These are phyloP conservation scores for Phlyctochytrium bullatum DNA, from an alignment of 192 early-diverging fungal genomes.

Conservation along the genomic window DNA sequence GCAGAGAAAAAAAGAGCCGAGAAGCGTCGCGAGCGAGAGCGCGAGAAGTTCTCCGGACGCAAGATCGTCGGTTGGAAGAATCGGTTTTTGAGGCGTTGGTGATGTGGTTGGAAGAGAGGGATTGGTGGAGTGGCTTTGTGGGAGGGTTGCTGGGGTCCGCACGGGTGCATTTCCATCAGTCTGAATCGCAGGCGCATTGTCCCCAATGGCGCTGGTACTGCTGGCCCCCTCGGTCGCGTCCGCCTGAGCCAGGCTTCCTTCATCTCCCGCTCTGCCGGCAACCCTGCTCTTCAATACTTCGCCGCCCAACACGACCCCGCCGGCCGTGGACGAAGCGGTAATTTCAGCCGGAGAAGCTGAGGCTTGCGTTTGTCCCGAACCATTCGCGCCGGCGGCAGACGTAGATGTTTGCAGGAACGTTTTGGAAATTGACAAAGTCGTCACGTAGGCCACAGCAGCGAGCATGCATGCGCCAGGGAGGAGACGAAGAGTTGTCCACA, in stretches of 20 bases:
- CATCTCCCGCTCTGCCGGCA: not conserved
- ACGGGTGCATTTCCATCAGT: not conserved
- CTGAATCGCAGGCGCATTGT: not conserved
- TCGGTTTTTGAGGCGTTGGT: no score
- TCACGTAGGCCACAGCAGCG: conserved; percentile 17
- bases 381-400: not conserved
- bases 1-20: conserved; percentile 7
- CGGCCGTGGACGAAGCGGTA: no score
- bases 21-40: conserved; percentile 4
- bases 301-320: no score
- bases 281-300: no score
- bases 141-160: not conserved
- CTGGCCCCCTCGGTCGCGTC: not conserved
- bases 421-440: conserved; percentile 23
- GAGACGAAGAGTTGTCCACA: not conserved
- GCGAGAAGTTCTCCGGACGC: conserved; percentile 10
- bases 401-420: conserved; percentile 10
- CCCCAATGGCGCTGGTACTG: not conserved
- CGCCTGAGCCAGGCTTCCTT: not conserved
- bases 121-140: not conserved
- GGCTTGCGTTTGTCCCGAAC: no score
- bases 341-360: no score
- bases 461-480: conserved; percentile 11
- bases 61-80: no score
- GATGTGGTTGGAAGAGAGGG: no score